phyloP scores from a whole-genome alignment of 148 eudicot genomes.

The Amaranthus palmeri region DNA sequence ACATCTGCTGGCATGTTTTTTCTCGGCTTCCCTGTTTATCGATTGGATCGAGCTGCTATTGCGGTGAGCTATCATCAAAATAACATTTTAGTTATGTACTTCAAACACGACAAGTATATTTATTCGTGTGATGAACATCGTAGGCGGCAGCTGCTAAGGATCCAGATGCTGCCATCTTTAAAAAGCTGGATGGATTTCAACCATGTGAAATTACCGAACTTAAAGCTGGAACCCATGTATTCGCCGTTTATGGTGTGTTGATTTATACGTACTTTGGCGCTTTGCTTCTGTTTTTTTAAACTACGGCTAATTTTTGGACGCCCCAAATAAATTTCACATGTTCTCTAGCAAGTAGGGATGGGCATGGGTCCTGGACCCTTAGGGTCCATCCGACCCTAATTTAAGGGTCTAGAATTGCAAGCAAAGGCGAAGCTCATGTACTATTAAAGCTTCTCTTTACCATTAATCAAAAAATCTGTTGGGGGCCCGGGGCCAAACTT shows the following conservation, averaged over 20 bases:
- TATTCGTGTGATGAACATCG: slow-evolving; percentile 5
- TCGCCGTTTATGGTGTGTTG: slow-evolving; percentile 79
- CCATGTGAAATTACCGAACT: slow-evolving; percentile 83
- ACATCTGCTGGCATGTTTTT: slow-evolving; percentile 98
- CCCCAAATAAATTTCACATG: neutral
- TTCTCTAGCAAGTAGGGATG: too few relatives aligned
- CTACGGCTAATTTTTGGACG: neutral
- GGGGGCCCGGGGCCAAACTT: too few relatives aligned
- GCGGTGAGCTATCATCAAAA: slow-evolving; percentile 41
- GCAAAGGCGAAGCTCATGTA: too few relatives aligned
- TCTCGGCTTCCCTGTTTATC: slow-evolving; percentile 91
- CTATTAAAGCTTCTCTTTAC: too few relatives aligned
- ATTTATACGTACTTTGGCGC: neutral
- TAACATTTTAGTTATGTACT: neutral
- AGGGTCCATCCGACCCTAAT: too few relatives aligned
- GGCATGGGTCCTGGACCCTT: too few relatives aligned
- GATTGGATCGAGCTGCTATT: slow-evolving; percentile 51
- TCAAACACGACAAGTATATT: neutral
- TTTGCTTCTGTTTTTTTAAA: neutral
- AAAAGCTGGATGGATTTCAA: slow-evolving; percentile 83
- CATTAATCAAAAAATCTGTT: too few relatives aligned
- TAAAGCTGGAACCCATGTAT: slow-evolving; percentile 81
- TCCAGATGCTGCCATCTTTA: slow-evolving; percentile 88
- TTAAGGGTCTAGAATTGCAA: too few relatives aligned
- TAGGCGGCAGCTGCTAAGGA: slow-evolving; percentile 80